Conservation (phyloP, 768 basidiomycete species). For the Mycena olivaceomarginata region DNA sequence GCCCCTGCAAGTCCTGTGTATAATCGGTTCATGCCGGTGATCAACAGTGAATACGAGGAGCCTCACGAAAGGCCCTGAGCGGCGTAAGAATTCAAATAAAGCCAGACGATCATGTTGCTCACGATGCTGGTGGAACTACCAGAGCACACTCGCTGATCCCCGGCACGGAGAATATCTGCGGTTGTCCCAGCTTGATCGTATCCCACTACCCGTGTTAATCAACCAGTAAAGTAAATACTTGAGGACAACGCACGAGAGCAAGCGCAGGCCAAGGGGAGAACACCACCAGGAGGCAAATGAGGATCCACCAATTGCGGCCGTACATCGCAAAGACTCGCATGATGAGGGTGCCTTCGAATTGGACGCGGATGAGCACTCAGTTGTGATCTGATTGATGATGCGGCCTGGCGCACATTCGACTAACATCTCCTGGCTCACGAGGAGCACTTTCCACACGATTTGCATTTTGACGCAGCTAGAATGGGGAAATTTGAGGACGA, state of each 20-base stretch:
- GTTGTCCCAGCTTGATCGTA: background rate
- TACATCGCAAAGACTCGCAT: slow-evolving; percentile 20
- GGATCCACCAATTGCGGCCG: slow-evolving; percentile 2
- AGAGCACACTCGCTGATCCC: slow-evolving; percentile 8
- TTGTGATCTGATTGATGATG: slow-evolving; percentile 17
- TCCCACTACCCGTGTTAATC: slow-evolving; percentile 13
- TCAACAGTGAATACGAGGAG: slow-evolving; percentile 5
- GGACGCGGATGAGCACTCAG: background rate
- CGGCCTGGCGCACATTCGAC: slow-evolving; percentile 8
- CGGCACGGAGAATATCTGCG: slow-evolving; percentile 15
- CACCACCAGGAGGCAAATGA: slow-evolving; percentile 18
- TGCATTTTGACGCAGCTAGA: slow-evolving; percentile 27
- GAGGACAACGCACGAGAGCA: background rate
- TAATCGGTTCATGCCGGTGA: slow-evolving; percentile 9
- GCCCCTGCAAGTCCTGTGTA: slow-evolving; percentile 5
- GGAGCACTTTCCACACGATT: slow-evolving; percentile 5
- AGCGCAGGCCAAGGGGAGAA: background rate
- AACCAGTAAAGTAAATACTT: background rate
- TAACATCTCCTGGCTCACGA: slow-evolving; percentile 18
- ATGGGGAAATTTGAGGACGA: background rate
- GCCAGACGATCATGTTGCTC: slow-evolving; percentile 9
- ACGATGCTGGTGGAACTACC: background rate
- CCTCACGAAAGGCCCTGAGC: slow-evolving; percentile 1
- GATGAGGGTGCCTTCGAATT: slow-evolving; percentile 9
- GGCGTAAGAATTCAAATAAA: background rate